These are phyloP conservation scores for Saturnispora sanitii DNA, from an alignment of 805 yeast species.

Conservation along the genomic window DNA sequence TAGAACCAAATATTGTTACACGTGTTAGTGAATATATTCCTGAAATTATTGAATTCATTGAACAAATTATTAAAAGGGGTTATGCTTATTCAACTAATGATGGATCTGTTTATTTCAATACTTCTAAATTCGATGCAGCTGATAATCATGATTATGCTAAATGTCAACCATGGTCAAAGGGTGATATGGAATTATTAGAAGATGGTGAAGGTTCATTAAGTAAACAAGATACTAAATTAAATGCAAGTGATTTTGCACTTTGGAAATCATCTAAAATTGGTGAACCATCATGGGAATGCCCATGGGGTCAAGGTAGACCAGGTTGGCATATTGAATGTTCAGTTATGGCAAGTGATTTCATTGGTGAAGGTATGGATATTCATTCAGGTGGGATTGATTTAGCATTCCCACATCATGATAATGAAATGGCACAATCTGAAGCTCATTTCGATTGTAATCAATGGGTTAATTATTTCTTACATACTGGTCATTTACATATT, in stretches of 20 bases:
- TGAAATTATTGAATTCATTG: slow-evolving; percentile 75
- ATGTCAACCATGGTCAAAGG: slow-evolving; percentile 97
- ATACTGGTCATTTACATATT: slow-evolving; percentile 94
- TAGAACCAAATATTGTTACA: slow-evolving; percentile 78
- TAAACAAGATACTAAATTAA: slow-evolving; percentile 48
- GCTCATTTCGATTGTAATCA: slow-evolving; percentile 83
- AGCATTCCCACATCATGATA: slow-evolving; percentile 98
- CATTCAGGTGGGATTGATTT: slow-evolving; percentile 96
- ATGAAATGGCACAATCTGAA: slow-evolving; percentile 94
- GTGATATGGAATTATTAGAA: slow-evolving; percentile 70
- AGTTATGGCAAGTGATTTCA: slow-evolving; percentile 90
- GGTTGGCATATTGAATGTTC: slow-evolving; percentile 99
- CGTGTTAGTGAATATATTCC: slow-evolving; percentile 95
- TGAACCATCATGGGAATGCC: slow-evolving; percentile 91
- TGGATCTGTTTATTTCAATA: slow-evolving; percentile 95
- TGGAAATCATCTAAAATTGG: slow-evolving; percentile 98
- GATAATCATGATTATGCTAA: slow-evolving; percentile 83
- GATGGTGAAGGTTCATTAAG: slow-evolving; percentile 90
- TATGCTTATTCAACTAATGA: slow-evolving; percentile 76
- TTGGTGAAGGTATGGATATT: slow-evolving; percentile 79
- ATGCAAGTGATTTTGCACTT: slow-evolving; percentile 82
- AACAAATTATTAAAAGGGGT: slow-evolving; percentile 64
- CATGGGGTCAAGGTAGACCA: slow-evolving; percentile 97
- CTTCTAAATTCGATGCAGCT: slow-evolving; percentile 63
- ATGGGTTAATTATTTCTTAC: slow-evolving; percentile 96